Base-by-base conservation (phyloP, 1,139 yeast species). In the Maudiozyma humilis region DNA sequence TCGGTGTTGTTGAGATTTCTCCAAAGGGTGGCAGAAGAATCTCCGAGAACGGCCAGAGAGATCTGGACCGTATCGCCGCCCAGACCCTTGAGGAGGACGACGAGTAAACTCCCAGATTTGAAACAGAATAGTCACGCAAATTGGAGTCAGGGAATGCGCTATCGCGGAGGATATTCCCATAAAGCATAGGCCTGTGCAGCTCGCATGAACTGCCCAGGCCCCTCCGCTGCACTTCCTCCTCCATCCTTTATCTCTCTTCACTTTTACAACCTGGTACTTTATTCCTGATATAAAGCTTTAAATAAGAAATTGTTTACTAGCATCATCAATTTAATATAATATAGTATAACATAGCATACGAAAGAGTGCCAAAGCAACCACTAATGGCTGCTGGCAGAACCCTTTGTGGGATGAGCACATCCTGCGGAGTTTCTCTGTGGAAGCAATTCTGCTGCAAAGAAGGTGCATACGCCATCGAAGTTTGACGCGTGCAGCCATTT, bases 51-150 rank as follows among this genome's bases (percentile, higher is more conserved):
- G 99, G 99, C 71, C 97, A 91, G 80, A 89, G 98, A 84, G 99
- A 91, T 79, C 85, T 91, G 79, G 99, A 91, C 79, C 97, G 98
- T 84, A 91, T 91, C 73, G 98, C 98, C 70, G 96, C 95, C 71
- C 96, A 89, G 79, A 87, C 96, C 71, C 81, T 86, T 73, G 95
- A 85, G 76, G 78, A 78, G 68, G 89, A 82, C 67, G 94, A 85
- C 72, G 86, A 81, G 71, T 51, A 54, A 36, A 38, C 27, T 16
- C 23, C 27, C 8, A 20, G 17, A 13, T 16, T 31, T 31, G 16
- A 17, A 19, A 32, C 20, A 32, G 10, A 32, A 32, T 15, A 13
- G 17, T 12, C 15, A 32, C 17, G 15, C 19, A 32, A 17, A 23
- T 23, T 23, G 10, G 10, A 23, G 10, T 23, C 27, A 23, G 10